These are phyloP conservation scores for Lactifluus volemus DNA, from an alignment of 768 basidiomycete species.

Conservation along the genomic window DNA sequence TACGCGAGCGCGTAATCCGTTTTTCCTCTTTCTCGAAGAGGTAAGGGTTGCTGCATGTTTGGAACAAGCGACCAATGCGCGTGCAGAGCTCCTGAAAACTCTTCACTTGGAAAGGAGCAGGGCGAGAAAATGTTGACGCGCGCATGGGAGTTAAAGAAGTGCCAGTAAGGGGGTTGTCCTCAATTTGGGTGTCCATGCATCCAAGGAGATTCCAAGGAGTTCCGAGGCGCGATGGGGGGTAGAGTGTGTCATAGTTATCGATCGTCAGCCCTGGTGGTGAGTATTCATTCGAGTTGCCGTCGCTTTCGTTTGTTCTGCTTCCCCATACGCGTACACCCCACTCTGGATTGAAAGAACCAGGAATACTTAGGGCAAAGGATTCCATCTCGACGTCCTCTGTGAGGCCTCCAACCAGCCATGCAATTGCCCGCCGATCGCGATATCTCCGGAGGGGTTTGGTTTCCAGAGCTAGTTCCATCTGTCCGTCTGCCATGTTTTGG, in stretches of 20 bases:
- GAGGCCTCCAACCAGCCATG: slow-evolving; percentile 1
- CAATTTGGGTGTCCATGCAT: background rate
- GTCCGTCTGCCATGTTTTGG: slow-evolving; percentile 10
- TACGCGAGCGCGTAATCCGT: slow-evolving; percentile 5
- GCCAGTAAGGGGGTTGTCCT: background rate
- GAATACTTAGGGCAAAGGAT: slow-evolving; percentile 7
- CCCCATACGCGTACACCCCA: slow-evolving; percentile 8
- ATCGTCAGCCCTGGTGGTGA: background rate
- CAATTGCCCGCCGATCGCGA: slow-evolving; percentile 13
- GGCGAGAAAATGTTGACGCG: background rate
- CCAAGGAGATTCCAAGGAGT: background rate
- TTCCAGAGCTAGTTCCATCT: slow-evolving; percentile 14
- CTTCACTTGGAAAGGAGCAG: background rate
- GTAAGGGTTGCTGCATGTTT: slow-evolving; percentile 9
- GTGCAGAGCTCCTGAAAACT: slow-evolving; percentile 5
- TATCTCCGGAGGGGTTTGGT: background rate
- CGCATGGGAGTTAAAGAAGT: background rate
- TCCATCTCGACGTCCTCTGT: slow-evolving; percentile 14
- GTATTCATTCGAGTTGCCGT: background rate
- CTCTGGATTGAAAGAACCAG: slow-evolving; percentile 5
- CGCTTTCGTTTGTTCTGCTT: background rate
- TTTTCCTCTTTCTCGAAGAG: background rate
- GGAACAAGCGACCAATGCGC: slow-evolving; percentile 6
- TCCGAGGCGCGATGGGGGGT: background rate
- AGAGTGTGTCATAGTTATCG: background rate